These are phyloP conservation scores for Backusella sp. DNA, from an alignment of 192 early-diverging fungal genomes.

Conservation along the genomic window DNA sequence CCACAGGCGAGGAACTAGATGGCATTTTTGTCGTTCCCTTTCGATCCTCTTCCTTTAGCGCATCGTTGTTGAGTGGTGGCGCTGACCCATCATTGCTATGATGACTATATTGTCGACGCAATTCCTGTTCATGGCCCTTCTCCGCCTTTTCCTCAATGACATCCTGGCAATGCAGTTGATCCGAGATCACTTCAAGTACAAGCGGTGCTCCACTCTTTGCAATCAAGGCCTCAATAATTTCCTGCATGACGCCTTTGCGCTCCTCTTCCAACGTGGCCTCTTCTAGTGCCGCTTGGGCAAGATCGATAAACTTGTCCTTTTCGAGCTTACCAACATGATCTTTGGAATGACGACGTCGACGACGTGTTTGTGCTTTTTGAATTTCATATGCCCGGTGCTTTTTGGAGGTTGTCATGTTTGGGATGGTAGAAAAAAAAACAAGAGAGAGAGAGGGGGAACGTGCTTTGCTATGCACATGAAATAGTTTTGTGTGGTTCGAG, in stretches of 20 bases:
- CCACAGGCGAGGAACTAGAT: neutral
- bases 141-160: conserved; percentile 33
- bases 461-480: neutral
- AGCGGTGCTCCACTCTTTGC: conserved; percentile 22
- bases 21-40: neutral
- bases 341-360: neutral
- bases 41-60: neutral
- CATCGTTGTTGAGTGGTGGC: neutral
- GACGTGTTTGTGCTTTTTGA: neutral
- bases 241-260: conserved; percentile 28
- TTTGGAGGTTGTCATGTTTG: neutral
- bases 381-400: neutral
- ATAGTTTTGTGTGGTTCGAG: neutral
- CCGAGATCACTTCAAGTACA: conserved; percentile 26
- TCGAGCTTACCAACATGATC: neutral
- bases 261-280: conserved; percentile 35
- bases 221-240: conserved; percentile 32
- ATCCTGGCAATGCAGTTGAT: conserved; percentile 29
- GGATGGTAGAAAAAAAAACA: neutral
- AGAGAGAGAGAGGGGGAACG: neutral
- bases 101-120: neutral
- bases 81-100: neutral
- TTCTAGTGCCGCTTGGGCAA: conserved; percentile 34
- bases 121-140: neutral
- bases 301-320: conserved; percentile 28